A percentile compares a stretch with the other conserved stretches of the same genome.
Evolutionary conservation across 306 rosid genomes (phyloP).

Genomic region (Hippophae rhamnoides): DNA sequence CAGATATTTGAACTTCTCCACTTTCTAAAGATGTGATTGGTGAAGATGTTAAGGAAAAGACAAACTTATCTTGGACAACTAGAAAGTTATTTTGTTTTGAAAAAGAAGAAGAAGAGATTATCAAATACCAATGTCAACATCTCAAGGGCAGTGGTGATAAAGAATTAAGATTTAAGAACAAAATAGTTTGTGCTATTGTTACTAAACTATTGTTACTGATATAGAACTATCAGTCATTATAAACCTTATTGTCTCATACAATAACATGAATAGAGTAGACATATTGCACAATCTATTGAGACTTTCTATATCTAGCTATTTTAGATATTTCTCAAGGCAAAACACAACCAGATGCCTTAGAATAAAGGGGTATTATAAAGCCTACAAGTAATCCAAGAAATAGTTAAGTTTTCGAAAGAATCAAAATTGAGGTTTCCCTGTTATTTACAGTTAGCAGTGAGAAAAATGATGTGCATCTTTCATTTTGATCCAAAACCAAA

Average conservation of each 20-base stretch:
- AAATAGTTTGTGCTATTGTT: not conserved
- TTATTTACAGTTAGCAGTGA: constrained; percentile 11
- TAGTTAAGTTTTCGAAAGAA: not conserved
- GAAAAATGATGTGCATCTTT: constrained; percentile 2
- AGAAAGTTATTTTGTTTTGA: not conserved
- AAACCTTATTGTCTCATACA: not conserved
- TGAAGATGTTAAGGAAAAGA: no score
- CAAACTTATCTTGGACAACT: no score
- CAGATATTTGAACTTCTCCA: no score
- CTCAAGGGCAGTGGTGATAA: not conserved
- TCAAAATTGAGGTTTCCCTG: constrained; percentile 13
- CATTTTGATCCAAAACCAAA: constrained; percentile 79
- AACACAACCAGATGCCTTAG: not conserved
- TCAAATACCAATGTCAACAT: not conserved
- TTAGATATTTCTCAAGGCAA: not conserved
- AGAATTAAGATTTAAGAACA: not conserved
- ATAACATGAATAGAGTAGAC: not conserved
- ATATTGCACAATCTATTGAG: no score
- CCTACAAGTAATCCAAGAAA: constrained; percentile 14
- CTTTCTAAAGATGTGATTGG: no score
- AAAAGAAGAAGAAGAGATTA: not conserved
- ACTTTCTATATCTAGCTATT: not conserved
- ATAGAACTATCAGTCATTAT: not conserved
- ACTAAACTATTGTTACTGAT: not conserved
- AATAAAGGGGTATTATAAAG: not conserved